Evolutionary conservation across 257 asterid genomes (phyloP).

Genomic region (Solanum chaucha): DNA sequence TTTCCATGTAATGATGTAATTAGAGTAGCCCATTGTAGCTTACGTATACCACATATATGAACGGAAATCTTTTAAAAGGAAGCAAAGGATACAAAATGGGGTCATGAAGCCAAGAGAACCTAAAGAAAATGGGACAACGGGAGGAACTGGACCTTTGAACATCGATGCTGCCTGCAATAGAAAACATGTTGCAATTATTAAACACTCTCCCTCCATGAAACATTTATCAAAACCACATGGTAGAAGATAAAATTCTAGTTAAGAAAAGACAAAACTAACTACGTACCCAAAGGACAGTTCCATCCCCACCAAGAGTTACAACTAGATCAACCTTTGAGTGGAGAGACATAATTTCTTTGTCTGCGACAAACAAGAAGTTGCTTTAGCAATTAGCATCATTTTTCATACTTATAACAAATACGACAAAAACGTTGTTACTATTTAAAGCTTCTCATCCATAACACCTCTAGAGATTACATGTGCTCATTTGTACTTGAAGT

Average conservation of each 20-base stretch:
- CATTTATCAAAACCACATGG: neutral
- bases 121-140: conserved; percentile 88
- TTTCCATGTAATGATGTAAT: neutral
- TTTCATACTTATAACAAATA: neutral
- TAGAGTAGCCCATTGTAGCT: neutral
- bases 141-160: conserved; percentile 99
- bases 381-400: neutral
- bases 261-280: neutral
- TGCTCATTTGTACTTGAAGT: neutral
- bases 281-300: conserved; percentile 98
- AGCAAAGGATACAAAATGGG: conserved; percentile 77
- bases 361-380: conserved; percentile 25
- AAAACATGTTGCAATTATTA: neutral
- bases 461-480: neutral
- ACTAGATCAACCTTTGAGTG: conserved; percentile 87
- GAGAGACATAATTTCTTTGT: conserved; percentile 55
- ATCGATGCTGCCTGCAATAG: conserved; percentile 88
- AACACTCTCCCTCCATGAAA: neutral
- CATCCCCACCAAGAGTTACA: conserved; percentile 96
- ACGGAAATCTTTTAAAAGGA: neutral
- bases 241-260: neutral
- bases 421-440: neutral
- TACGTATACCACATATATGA: neutral
- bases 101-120: conserved; percentile 99
- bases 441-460: neutral